Evolutionary conservation across 306 rosid species (phyloP).

Genomic region (Prosopis cineraria): DNA sequence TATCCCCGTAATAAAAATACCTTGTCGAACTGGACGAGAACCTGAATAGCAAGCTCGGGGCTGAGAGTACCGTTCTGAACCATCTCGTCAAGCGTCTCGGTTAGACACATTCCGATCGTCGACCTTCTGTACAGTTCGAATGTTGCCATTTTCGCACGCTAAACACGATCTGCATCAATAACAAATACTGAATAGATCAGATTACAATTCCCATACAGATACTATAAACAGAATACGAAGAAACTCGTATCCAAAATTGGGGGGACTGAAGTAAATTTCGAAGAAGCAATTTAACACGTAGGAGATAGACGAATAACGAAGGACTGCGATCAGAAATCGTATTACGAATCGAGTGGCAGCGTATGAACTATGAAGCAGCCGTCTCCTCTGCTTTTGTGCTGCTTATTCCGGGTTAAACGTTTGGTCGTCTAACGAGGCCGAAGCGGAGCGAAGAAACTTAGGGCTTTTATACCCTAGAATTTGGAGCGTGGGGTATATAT

Average conservation of each 20-base stretch:
- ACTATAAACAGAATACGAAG: neutral
- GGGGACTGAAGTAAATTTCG: neutral
- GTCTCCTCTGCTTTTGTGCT: neutral
- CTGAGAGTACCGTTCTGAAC: constrained; percentile 81
- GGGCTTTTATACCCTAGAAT: constrained; percentile 84
- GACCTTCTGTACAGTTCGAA: constrained; percentile 92
- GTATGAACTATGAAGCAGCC: constrained; percentile 20
- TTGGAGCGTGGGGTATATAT: constrained; percentile 73
- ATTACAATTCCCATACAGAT: neutral
- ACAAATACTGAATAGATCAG: neutral
- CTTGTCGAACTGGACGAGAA: constrained; percentile 96
- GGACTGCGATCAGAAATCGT: constrained; percentile 13
- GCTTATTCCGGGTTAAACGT: constrained; percentile 41
- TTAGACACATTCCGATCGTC: constrained; percentile 85
- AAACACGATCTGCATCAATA: constrained; percentile 51
- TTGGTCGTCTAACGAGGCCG: constrained; percentile 31
- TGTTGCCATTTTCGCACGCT: constrained; percentile 67
- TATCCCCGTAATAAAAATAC: constrained; percentile 33
- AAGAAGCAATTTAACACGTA: neutral
- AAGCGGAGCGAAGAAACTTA: constrained; percentile 61
- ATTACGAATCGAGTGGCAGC: constrained; percentile 38
- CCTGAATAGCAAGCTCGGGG: constrained; percentile 95
- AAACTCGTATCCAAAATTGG: neutral
- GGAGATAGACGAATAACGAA: neutral
- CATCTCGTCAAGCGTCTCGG: constrained; percentile 94